These are phyloP conservation scores for Exophiala calicioides DNA, from an alignment of 2,329 filamentous ascomycete species.

Conservation along the genomic window DNA sequence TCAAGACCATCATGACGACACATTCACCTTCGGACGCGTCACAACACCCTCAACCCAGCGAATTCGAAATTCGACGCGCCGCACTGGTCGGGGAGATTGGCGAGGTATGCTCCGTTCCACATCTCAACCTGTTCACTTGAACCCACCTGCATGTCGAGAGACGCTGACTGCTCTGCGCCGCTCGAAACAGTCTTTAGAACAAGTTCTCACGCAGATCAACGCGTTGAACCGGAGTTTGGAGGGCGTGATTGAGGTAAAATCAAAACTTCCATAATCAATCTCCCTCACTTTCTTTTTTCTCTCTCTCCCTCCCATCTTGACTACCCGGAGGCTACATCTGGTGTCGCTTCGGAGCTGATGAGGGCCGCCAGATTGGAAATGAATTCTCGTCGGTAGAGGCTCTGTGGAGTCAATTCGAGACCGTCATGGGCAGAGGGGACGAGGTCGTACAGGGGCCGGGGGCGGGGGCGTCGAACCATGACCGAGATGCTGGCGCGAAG, in stretches of 20 bases:
- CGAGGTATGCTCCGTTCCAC: constrained; percentile 21
- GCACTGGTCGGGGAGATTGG: constrained; percentile 31
- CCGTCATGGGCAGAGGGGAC: constrained; percentile 79
- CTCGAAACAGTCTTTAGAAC: constrained; percentile 63
- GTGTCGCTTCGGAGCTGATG: not conserved
- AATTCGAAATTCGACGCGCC: constrained; percentile 36
- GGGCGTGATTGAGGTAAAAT: constrained; percentile 79
- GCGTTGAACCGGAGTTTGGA: constrained; percentile 90
- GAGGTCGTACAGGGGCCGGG: constrained; percentile 36
- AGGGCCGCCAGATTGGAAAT: constrained; percentile 70
- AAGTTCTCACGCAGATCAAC: constrained; percentile 94
- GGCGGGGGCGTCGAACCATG: constrained; percentile 2
- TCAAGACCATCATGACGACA: constrained; percentile 8
- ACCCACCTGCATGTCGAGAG: not conserved
- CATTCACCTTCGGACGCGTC: constrained; percentile 29
- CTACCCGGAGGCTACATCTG: too few relatives aligned
- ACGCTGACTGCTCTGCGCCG: not conserved
- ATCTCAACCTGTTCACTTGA: not conserved
- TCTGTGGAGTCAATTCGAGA: constrained; percentile 95
- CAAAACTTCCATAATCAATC: too few relatives aligned
- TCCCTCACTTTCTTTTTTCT: not conserved
- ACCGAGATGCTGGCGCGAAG: constrained; percentile 1
- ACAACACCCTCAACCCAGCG: constrained; percentile 10
- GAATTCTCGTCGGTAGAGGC: constrained; percentile 97
- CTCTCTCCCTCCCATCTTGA: not conserved